Evolutionary conservation across 2,329 filamentous ascomycete genomes (phyloP), one percentile per base, ranked within the genome.

Genomic region (Fusarium fujikuroi): DNA sequence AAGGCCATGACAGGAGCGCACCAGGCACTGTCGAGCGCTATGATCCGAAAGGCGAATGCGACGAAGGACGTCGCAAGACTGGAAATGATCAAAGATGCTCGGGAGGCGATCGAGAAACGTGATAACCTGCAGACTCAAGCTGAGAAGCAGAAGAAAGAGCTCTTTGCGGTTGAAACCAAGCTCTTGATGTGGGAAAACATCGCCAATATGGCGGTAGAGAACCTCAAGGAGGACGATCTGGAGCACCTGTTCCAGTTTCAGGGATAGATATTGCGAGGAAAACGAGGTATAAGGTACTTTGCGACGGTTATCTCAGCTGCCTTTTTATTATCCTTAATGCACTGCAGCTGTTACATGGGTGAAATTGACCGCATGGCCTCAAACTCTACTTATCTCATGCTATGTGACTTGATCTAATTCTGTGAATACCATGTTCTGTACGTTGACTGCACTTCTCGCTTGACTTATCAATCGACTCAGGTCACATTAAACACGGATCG

Each of bases 1-100:
- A 53, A 3, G 7, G 50, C 23, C 19, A 53, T 53, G 23, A 53
- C 50, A 2, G 34, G 50, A 5, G 50, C 50, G 3, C 50, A 53
- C 4, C 50, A 28, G 9, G 21, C 34, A 1, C 7, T 39, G 0
- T 53, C 34, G 0, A 53, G 50, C 0, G 34, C 50, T 0, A 39
- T 53, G 50, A 5, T 53, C 2, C 0, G 50, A 0, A 53, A 7
- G 0, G 50, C 34, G 0, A 53, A 53, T 4, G 23, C 34, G 0
- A 28, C 23, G 0, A 53, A 53, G 7, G 50, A 39, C 2, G 34
- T 39, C 1, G 14, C 34, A 0, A 1, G 50, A n/a, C 10, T 53
- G 0, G 50, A 28, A 2, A 53, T 39, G 50, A n/a, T 53, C 3
- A 37, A 39, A 0, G 50, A 53, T 5, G 50, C 50, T 0, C 7